Conservation (phyloP, 2,329 filamentous ascomycete species). For the Epichloe typhina region DNA sequence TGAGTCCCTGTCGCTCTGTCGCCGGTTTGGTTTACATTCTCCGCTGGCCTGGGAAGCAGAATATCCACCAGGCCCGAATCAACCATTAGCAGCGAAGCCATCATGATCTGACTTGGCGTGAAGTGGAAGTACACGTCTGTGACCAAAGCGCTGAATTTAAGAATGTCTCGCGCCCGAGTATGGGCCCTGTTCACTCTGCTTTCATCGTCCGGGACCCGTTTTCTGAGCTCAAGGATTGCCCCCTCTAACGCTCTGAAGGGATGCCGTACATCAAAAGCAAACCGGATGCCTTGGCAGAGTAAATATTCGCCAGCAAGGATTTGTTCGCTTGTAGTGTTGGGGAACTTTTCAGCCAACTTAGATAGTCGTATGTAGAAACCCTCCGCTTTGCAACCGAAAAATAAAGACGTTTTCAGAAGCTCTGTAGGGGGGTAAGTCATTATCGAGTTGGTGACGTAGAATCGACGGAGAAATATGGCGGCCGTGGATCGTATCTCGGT, state of each 20-base stretch:
- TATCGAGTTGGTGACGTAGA: conserved; percentile 89
- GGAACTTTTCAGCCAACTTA: conserved; percentile 56
- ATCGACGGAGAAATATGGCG: conserved; percentile 80
- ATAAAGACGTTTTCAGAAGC: conserved; percentile 80
- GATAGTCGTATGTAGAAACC: conserved; percentile 57
- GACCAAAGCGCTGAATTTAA: conserved; percentile 69
- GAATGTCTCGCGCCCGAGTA: conserved; percentile 54
- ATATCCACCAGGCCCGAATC: conserved; percentile 50
- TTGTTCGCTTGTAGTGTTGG: conserved; percentile 60
- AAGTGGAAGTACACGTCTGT: conserved; percentile 97
- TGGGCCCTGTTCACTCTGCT: conserved; percentile 49
- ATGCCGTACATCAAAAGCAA: conserved; percentile 86
- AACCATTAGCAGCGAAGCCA: conserved; percentile 64
- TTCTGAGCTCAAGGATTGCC: conserved; percentile 67
- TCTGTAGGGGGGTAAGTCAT: conserved; percentile 93
- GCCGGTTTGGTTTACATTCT: conserved; percentile 14
- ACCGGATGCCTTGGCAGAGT: conserved; percentile 81
- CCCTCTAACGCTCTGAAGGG: conserved; percentile 82
- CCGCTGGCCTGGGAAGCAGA: conserved; percentile 28
- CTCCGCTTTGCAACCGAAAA: conserved; percentile 88
- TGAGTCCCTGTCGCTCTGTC: conserved; percentile 12
- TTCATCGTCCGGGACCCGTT: conserved; percentile 49
- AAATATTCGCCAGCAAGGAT: conserved; percentile 87
- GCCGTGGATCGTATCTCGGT: conserved; percentile 51
- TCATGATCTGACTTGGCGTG: conserved; percentile 86